Evolutionary conservation across 768 basidiomycete species (phyloP).

Genomic region (Austroboletus eburneus): DNA sequence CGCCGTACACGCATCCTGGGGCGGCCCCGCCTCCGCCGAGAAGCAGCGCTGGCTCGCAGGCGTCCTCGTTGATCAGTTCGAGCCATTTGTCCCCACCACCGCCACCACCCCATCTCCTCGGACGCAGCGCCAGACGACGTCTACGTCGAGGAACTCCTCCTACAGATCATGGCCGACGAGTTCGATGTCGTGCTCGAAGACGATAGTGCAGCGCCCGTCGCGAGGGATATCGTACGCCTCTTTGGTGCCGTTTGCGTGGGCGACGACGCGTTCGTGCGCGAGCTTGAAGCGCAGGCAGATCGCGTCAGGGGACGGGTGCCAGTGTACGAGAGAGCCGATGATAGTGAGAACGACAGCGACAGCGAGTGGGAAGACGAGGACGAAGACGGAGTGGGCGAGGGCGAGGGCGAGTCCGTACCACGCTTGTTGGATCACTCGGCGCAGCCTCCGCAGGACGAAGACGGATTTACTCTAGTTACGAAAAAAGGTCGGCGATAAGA

Average conservation of each 20-base stretch:
- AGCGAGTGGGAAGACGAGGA: slow-evolving; percentile 48
- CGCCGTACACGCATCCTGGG: slow-evolving; percentile 85
- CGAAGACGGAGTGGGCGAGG: slow-evolving; percentile 32
- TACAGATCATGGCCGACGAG: slow-evolving; percentile 84
- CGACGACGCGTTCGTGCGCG: slow-evolving; percentile 45
- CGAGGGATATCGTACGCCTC: slow-evolving; percentile 63
- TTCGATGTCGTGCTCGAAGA: slow-evolving; percentile 85
- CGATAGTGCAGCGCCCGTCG: slow-evolving; percentile 70
- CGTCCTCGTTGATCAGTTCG: slow-evolving; percentile 76
- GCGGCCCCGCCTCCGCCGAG: slow-evolving; percentile 63
- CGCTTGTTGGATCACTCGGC: slow-evolving; percentile 45
- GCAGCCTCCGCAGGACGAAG: slow-evolving; percentile 87
- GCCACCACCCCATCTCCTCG: slow-evolving; percentile 24
- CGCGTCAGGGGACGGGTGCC: slow-evolving; percentile 54
- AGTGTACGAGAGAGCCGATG: slow-evolving; percentile 39
- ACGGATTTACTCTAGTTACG: slow-evolving; percentile 85
- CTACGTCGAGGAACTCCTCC: slow-evolving; percentile 77
- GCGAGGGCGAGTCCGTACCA: slow-evolving; percentile 51
- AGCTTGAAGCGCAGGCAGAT: slow-evolving; percentile 64
- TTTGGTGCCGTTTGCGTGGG: slow-evolving; percentile 55
- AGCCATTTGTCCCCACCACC: slow-evolving; percentile 36
- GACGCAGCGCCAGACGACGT: slow-evolving; percentile 49
- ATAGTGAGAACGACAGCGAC: slow-evolving; percentile 32
- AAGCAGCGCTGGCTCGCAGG: slow-evolving; percentile 88
- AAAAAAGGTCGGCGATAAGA: slow-evolving; percentile 45